phyloP scores from a whole-genome alignment of 192 early-diverging fungal genomes.

The Coemansia javaensis region DNA sequence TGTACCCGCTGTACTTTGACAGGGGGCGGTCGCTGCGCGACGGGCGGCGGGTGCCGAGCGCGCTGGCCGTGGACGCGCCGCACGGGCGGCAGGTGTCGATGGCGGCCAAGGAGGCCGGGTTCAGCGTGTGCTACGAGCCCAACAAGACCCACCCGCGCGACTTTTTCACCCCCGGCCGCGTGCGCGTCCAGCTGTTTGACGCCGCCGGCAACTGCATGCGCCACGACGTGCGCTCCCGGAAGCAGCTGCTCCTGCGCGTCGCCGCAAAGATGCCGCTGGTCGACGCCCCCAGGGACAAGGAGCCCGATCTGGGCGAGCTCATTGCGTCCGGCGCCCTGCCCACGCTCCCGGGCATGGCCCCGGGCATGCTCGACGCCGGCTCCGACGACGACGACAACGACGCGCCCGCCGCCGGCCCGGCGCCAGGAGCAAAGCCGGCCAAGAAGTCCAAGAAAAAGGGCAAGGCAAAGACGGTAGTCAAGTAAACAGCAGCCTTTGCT shows the following conservation, averaged over 20 bases:
- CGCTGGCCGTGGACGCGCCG: slow-evolving; percentile 54
- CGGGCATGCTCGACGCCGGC: not conserved
- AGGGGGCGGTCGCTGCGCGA: slow-evolving; percentile 52
- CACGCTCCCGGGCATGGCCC: slow-evolving; percentile 29
- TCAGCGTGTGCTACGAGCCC: slow-evolving; percentile 61
- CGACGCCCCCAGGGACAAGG: slow-evolving; percentile 30
- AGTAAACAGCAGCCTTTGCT: not conserved
- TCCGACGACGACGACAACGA: not conserved
- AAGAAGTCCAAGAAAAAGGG: slow-evolving; percentile 44
- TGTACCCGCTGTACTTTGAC: slow-evolving; percentile 73
- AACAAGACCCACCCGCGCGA: slow-evolving; percentile 66
- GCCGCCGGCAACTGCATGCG: slow-evolving; percentile 40
- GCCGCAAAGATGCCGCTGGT: slow-evolving; percentile 18
- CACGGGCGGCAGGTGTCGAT: slow-evolving; percentile 60
- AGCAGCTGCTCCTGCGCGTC: slow-evolving; percentile 29
- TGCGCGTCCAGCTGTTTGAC: slow-evolving; percentile 59
- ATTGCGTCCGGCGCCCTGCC: slow-evolving; percentile 42
- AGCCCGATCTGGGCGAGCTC: slow-evolving; percentile 39
- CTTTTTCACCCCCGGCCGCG: slow-evolving; percentile 65
- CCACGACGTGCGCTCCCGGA: slow-evolving; percentile 51
- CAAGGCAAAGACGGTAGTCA: slow-evolving; percentile 26
- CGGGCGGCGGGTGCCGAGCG: slow-evolving; percentile 58
- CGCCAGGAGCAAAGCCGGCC: slow-evolving; percentile 4
- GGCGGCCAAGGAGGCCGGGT: slow-evolving; percentile 56
- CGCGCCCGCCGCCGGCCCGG: slow-evolving; percentile 1